Evolutionary conservation across 148 eudicot genomes (phyloP).

Genomic region (Hydrangea macrophylla): DNA sequence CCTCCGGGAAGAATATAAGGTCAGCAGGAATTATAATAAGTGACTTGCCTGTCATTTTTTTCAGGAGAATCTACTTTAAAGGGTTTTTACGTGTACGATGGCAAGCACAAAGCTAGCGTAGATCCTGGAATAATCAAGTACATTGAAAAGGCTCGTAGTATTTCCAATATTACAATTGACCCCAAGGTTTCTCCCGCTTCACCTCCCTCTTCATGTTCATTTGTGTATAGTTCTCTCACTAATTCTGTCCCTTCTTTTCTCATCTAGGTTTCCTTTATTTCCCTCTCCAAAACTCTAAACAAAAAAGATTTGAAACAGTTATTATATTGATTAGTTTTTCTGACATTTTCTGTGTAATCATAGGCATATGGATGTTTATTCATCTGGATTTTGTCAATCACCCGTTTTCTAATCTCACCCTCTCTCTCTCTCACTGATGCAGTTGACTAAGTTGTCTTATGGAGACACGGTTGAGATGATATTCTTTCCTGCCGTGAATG

Average conservation of each 20-base stretch:
- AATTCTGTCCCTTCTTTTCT: too few species aligned
- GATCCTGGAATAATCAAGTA: constrained; percentile 26
- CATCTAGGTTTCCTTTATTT: too few species aligned
- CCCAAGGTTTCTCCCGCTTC: constrained; percentile 23
- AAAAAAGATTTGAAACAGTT: too few species aligned
- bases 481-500: constrained; percentile 37
- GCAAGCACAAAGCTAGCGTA: constrained; percentile 22
- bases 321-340: too few species aligned
- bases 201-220: constrained; percentile 3
- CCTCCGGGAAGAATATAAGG: neutral
- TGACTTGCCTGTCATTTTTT: neutral
- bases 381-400: neutral
- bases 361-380: neutral
- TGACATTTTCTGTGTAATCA: too few species aligned
- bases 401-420: neutral
- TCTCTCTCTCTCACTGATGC: constrained; percentile 5
- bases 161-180: constrained; percentile 12
- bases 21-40: too few species aligned
- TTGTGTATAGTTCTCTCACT: too few species aligned
- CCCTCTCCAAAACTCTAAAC: too few species aligned
- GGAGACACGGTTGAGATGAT: constrained; percentile 36
- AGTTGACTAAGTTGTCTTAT: constrained; percentile 24
- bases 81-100: constrained; percentile 38
- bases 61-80: constrained; percentile 29
- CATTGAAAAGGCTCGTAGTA: constrained; percentile 19